Conservation (phyloP, 257 asterid genomes). For the Solanum chilense region DNA sequence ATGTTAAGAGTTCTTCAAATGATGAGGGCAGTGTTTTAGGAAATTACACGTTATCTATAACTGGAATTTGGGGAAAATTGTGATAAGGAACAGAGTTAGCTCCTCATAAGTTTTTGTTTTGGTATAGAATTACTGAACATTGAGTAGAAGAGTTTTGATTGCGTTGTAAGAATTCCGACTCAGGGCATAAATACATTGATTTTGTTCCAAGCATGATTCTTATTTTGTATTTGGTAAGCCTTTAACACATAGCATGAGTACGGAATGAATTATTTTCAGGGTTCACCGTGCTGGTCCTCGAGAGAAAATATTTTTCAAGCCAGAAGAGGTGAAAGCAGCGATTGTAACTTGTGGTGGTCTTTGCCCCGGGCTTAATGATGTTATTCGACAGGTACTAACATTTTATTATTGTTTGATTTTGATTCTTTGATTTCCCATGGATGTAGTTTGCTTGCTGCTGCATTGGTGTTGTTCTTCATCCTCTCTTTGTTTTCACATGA, state of each 20-base stretch:
- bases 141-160: background rate
- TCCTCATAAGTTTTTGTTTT: background rate
- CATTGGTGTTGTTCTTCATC: background rate
- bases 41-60: background rate
- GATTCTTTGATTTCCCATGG: background rate
- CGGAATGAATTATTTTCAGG: constrained; percentile 25
- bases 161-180: background rate
- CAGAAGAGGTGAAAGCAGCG: constrained; percentile 89
- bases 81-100: background rate
- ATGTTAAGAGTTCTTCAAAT: background rate
- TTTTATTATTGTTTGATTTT: background rate
- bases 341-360: constrained; percentile 95
- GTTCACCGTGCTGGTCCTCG: constrained; percentile 95
- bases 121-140: background rate
- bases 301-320: constrained; percentile 73
- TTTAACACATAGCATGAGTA: background rate
- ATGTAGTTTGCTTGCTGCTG: background rate
- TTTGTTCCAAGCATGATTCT: background rate
- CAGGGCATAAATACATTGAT: background rate
- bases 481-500: constrained; percentile 2
- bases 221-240: background rate
- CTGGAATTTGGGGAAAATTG: background rate
- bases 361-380: constrained; percentile 97
- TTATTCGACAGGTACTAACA: constrained; percentile 61
- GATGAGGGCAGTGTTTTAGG: background rate